Evolutionary conservation across 2,329 filamentous ascomycete species (phyloP).

Genomic region (Aureobasidium sp.): DNA sequence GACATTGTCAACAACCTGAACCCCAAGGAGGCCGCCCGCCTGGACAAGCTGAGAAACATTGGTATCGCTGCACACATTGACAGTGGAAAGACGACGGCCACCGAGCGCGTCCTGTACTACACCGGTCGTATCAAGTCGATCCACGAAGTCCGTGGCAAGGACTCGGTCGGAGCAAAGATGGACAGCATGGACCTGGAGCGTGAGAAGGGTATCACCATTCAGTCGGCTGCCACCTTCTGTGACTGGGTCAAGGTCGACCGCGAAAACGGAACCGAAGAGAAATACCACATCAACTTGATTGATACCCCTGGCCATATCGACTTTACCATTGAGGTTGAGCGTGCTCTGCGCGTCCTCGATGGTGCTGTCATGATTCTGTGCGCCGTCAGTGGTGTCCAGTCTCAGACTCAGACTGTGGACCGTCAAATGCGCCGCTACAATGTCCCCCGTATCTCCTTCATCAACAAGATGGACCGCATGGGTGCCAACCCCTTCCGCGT

Average conservation of each 20-base stretch:
- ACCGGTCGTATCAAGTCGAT: constrained; percentile 95
- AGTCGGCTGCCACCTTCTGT: constrained; percentile 95
- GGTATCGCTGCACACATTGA: constrained; percentile 98
- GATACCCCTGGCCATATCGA: constrained; percentile 98
- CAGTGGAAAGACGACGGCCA: constrained; percentile 94
- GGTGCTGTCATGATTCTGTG: constrained; percentile 98
- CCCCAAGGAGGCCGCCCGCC: constrained; percentile 67
- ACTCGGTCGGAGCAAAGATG: constrained; percentile 97
- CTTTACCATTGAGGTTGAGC: constrained; percentile 97
- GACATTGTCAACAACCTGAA: constrained; percentile 73
- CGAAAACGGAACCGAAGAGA: constrained; percentile 64
- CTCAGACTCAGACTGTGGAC: constrained; percentile 96
- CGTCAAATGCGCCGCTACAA: constrained; percentile 99
- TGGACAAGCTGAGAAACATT: constrained; percentile 86
- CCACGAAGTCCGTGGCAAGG: constrained; percentile 92
- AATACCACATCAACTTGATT: constrained; percentile 96
- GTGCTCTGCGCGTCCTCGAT: constrained; percentile 87
- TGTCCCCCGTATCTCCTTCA: constrained; percentile 87
- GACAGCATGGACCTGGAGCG: constrained; percentile 98
- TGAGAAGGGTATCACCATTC: constrained; percentile 98
- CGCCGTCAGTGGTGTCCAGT: constrained; percentile 93
- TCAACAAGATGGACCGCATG: constrained; percentile 99
- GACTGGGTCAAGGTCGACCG: constrained; percentile 78
- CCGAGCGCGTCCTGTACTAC: constrained; percentile 95
- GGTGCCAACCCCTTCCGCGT: constrained; percentile 97